phyloP scores from a whole-genome alignment of 306 rosid genomes.

The Begonia peltatifolia region DNA sequence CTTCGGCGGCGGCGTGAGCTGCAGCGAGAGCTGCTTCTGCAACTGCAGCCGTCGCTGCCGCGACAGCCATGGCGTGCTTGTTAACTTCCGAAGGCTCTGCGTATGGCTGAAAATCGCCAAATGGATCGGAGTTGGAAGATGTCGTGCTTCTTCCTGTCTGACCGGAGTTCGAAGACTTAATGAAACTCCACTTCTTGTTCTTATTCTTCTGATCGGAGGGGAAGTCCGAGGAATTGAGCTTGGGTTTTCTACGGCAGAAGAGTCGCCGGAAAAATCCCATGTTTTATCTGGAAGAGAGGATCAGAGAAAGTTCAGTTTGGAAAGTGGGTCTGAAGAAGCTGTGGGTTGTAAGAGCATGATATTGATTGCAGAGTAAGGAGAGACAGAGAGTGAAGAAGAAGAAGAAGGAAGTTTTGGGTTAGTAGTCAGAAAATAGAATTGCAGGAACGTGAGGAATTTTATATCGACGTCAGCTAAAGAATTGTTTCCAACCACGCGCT shows the following conservation, averaged over 20 bases:
- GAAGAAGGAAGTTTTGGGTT: conserved; percentile 2
- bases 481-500: neutral
- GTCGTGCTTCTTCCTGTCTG: conserved; percentile 7
- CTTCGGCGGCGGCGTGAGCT: conserved; percentile 90
- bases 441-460: neutral
- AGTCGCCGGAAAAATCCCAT: conserved; percentile 91
- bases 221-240: conserved; percentile 3
- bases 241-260: conserved; percentile 39
- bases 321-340: neutral
- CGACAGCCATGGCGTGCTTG: conserved; percentile 84
- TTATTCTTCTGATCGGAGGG: conserved; percentile 11
- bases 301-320: too few relatives aligned
- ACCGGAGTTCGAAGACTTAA: conserved; percentile 7
- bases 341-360: conserved; percentile 7
- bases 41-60: conserved; percentile 82
- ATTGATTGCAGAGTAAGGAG: neutral
- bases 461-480: neutral
- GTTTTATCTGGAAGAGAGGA: conserved; percentile 8
- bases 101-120: conserved; percentile 8
- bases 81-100: conserved; percentile 33
- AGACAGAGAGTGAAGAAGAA: conserved; percentile 3
- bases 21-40: conserved; percentile 92
- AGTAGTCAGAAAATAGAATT: neutral
- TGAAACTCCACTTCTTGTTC: conserved; percentile 30
- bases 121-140: conserved; percentile 5